Conservation (phyloP, 192 early-diverging fungal species). For the Chytriomyces confervae region DNA sequence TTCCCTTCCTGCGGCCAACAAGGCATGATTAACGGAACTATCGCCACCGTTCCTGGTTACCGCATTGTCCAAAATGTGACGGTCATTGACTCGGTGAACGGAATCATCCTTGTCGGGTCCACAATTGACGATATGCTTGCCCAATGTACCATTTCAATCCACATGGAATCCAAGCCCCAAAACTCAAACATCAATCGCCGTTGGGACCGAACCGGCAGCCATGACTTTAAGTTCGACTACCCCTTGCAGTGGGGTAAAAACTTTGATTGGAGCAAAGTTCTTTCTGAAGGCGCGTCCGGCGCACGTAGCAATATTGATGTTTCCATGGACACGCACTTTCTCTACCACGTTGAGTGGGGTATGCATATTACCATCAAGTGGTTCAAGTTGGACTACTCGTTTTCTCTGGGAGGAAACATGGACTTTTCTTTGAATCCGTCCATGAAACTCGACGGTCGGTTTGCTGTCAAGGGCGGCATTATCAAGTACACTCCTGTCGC, state of each 20-base stretch:
- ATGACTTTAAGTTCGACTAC: neutral
- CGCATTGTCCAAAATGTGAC: constrained; percentile 2
- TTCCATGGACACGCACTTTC: neutral
- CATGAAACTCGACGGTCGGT: neutral
- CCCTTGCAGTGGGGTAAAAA: neutral
- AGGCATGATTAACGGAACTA: neutral
- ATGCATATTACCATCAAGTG: neutral
- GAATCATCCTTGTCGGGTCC: neutral
- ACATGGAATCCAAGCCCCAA: neutral
- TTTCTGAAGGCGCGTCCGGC: neutral
- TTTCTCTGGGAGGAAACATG: neutral
- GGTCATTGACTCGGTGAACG: neutral
- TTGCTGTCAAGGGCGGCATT: neutral
- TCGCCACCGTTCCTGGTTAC: neutral
- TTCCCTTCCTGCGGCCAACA: neutral
- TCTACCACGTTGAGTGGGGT: constrained; percentile 5
- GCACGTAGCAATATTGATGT: neutral
- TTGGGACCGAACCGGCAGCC: neutral
- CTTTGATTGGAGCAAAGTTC: neutral
- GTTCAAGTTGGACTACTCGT: constrained; percentile 4
- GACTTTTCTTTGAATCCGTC: neutral
- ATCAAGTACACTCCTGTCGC: constrained; percentile 9
- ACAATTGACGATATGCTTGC: neutral
- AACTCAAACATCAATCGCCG: neutral
- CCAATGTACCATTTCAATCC: neutral